Percentiles rank a stretch among this genome's conserved stretches.
phyloP scores from a whole-genome alignment of 345 rosid genomes.

The Ricinus communis region DNA sequence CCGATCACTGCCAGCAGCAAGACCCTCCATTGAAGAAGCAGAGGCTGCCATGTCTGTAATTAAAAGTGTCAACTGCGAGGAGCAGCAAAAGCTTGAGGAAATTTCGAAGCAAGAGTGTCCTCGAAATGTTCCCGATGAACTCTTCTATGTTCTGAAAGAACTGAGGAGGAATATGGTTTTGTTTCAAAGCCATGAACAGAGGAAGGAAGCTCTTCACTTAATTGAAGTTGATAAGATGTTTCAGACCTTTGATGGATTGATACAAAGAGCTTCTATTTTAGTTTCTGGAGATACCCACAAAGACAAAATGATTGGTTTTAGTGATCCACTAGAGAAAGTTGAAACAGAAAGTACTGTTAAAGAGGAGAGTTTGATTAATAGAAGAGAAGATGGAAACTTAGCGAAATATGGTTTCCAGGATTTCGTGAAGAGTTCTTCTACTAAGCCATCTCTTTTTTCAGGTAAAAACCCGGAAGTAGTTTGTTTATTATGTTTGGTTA shows the following conservation, averaged over 20 bases:
- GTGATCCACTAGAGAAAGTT: slow-evolving; percentile 30
- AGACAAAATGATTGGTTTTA: slow-evolving; percentile 18
- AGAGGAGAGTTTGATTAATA: slow-evolving; percentile 30
- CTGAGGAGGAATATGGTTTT: slow-evolving; percentile 40
- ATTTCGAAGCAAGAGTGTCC: slow-evolving; percentile 36
- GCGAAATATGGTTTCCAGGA: too few relatives aligned
- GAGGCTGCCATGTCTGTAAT: slow-evolving; percentile 60
- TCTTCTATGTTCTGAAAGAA: slow-evolving; percentile 43
- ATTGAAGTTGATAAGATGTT: slow-evolving; percentile 51
- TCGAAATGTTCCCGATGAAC: slow-evolving; percentile 48
- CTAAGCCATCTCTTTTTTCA: slow-evolving; percentile 32
- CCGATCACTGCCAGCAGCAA: slow-evolving; percentile 55
- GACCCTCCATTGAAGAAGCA: slow-evolving; percentile 59
- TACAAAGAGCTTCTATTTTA: slow-evolving; percentile 46
- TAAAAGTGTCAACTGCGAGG: slow-evolving; percentile 41
- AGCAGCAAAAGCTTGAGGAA: slow-evolving; percentile 46
- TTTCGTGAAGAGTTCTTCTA: slow-evolving; percentile 49
- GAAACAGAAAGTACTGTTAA: slow-evolving; percentile 21
- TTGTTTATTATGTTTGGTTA: too few relatives aligned
- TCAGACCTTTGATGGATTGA: slow-evolving; percentile 47
- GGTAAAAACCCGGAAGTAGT: slow-evolving; percentile 25
- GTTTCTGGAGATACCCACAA: slow-evolving; percentile 46
- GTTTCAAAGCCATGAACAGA: slow-evolving; percentile 53
- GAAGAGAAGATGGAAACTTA: too few relatives aligned
- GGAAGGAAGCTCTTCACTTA: slow-evolving; percentile 49